Base-by-base conservation (phyloP, 2,329 filamentous ascomycete species). In the Cytospora schulzeri region DNA sequence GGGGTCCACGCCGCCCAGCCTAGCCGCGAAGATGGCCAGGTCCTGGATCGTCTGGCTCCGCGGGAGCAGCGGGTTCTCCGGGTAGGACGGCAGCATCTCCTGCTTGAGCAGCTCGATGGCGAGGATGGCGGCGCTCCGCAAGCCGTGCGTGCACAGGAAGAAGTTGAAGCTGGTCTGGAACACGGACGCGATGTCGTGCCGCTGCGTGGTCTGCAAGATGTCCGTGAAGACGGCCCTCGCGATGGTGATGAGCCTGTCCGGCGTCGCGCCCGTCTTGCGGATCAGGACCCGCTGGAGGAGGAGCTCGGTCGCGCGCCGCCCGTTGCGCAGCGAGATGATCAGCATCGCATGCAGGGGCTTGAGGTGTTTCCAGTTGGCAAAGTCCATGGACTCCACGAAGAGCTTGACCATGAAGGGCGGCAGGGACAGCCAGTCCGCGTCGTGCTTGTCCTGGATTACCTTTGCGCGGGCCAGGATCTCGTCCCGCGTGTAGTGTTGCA, bases 11-110 rank as follows among this genome's bases (percentile, higher is more conserved):
- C 72, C 68, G 3, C 71, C 74, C 9, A 77, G 68, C n/a, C 72
- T 62, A 26, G 73, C 70, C 15, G 74, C 75, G 52, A 77, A 76
- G 5, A 76, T 72, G 17, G 75, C 72, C 17, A 77, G 67, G 58
- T 76, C 73, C 65, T 76, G 75, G 24, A 77, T 76, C 6, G 75
- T 77, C 57, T 73, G 72, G 60, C 75, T 76, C 28, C 74, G 70
- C 19, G 74, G 73, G 24, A 77, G 62, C 48, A 73, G 67, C n/a
- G 73, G 73, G n/a, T 71, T 68, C 65, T 70, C 72, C 9, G 74
- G 74, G 58, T 75, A 73, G 19, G 71, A 71, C 1, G 65, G 58
- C 41, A 64, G 55, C 62, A 67, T 65, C 59, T 77, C 75, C 66
- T 76, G 75, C 61, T 74, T 73, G 33, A 76, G 66, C 55, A 77